Evolutionary conservation across 2,329 filamentous ascomycete genomes (phyloP), one percentile per base, ranked within the genome.

Genomic region (Xylariaceae sp.): DNA sequence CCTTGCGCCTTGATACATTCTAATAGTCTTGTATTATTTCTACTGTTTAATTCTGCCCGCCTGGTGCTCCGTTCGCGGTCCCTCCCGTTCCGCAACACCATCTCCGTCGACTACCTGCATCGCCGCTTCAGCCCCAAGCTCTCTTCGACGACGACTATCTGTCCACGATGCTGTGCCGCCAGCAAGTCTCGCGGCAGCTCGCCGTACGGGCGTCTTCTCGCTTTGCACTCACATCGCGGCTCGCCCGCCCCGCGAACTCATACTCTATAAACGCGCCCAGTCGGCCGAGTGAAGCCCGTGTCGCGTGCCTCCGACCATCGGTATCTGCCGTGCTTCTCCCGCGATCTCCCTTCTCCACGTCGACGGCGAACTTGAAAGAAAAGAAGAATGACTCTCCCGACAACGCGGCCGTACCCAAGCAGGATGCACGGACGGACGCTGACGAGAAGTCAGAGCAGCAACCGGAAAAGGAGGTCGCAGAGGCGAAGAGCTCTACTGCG

Each of bases 301-400:
- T 67, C 61, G 66, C 64, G 60, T 66, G 56, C 59, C 61, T 65
- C 37, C 53, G 63, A 57, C 58, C 62, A 7, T 60, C 62, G 15
- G 60, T 59, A 64, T 9, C 58, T 48, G 30, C 58, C 18, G 51
- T 23, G 48, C 48, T 54, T 50, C 30, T 65, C 39, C 60, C 65
- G 35, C 65, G 62, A 23, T 58, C 73, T 44, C 65, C 60, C 34
- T 76, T 77, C 67, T 77, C 76, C 17, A 77, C 75, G 4, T 73
- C 75, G 18, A 56, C 69, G 2, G 59, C 68, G 9, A 67, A 70
- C 53, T 66, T 67, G 57, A 76, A 77, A 75, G 70, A 74, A 59
- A 79, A 80, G 60, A 74, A 72, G 4, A 72, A 72, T 47, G 76
- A 77, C 17, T 82, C 83, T 64, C 82, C 84, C 60, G 79, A 84